Evolutionary conservation across 345 rosid genomes (phyloP).

Genomic region (Hevea brasiliensis): DNA sequence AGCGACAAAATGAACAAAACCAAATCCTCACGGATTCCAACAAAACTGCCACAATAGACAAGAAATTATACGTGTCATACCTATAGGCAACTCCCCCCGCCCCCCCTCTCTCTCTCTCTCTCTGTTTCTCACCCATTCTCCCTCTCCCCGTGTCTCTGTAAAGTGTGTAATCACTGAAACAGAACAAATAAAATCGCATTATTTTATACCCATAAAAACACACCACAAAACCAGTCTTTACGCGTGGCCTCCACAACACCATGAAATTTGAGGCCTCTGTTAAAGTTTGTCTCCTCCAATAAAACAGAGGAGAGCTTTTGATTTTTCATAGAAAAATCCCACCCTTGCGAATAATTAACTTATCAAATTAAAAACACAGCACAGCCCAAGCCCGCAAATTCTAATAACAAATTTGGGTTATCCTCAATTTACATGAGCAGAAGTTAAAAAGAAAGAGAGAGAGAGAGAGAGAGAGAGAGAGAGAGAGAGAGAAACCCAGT

Average conservation of each 20-base stretch:
- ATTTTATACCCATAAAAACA: slow-evolving; percentile 11
- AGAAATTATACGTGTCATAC: slow-evolving; percentile 28
- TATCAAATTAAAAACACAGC: not conserved
- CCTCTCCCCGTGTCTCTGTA: not conserved
- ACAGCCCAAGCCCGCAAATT: not conserved
- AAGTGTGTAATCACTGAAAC: slow-evolving; percentile 3
- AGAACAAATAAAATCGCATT: not conserved
- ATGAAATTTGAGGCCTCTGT: too few relatives aligned
- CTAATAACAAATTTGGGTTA: slow-evolving; percentile 18
- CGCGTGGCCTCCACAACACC: slow-evolving; percentile 14
- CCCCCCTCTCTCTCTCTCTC: too few relatives aligned
- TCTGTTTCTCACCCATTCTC: not conserved
- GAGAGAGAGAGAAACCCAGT: slow-evolving; percentile 29
- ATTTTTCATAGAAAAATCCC: slow-evolving; percentile 5
- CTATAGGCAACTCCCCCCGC: slow-evolving; percentile 29
- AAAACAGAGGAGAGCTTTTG: slow-evolving; percentile 19
- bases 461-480: too few relatives aligned
- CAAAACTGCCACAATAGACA: slow-evolving; percentile 19
- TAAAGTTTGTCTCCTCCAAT: slow-evolving; percentile 17
- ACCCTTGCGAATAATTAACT: slow-evolving; percentile 11
- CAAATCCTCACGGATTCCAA: slow-evolving; percentile 24
- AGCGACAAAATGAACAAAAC: slow-evolving; percentile 6
- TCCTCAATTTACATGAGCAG: slow-evolving; percentile 12
- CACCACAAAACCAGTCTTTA: slow-evolving; percentile 24
- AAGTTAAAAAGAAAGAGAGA: too few relatives aligned